A percentile compares a stretch with the other conserved stretches of the same genome.
Conservation (phyloP, 2,329 filamentous ascomycete species). For the Aspergillus sp. region DNA sequence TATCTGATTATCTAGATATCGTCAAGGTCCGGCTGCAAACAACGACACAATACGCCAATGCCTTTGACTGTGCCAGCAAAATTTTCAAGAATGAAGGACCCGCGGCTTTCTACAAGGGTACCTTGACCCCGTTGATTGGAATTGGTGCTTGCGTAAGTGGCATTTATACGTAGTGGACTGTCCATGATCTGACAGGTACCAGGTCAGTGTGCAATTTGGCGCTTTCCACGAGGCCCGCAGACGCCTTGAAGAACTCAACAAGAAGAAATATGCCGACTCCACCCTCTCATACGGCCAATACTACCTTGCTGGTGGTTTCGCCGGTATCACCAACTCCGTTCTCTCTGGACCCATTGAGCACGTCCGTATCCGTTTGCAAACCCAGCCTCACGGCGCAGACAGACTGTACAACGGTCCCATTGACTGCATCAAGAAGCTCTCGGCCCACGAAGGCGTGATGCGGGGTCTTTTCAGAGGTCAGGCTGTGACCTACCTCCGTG, state of each 20-base stretch:
- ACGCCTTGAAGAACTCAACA: constrained; percentile 71
- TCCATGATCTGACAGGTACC: constrained; percentile 2
- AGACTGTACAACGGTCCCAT: constrained; percentile 75
- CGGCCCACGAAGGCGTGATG: constrained; percentile 59
- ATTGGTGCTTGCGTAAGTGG: constrained; percentile 80
- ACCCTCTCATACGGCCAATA: constrained; percentile 76
- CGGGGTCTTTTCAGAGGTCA: constrained; percentile 79
- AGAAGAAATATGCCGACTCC: constrained; percentile 34
- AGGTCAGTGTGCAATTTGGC: constrained; percentile 90
- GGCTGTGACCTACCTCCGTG: constrained; percentile 75
- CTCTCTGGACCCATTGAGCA: constrained; percentile 93
- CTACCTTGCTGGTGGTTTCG: constrained; percentile 84
- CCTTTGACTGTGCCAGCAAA: constrained; percentile 69
- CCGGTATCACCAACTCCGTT: constrained; percentile 80
- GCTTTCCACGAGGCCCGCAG: constrained; percentile 91
- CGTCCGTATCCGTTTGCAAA: constrained; percentile 90
- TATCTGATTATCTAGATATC: constrained; percentile 57
- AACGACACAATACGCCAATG: constrained; percentile 69
- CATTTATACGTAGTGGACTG: background rate
- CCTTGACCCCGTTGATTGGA: constrained; percentile 84
- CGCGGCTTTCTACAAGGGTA: constrained; percentile 96
- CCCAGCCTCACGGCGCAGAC: constrained; percentile 79
- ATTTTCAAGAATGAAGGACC: constrained; percentile 87
- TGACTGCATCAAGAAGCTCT: constrained; percentile 85
- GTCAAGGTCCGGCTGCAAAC: constrained; percentile 97